A percentile compares a stretch with the other conserved stretches of the same genome.
These are phyloP conservation scores for Mucuna pruriens DNA, from an alignment of 306 rosid genomes.

Conservation along the genomic window DNA sequence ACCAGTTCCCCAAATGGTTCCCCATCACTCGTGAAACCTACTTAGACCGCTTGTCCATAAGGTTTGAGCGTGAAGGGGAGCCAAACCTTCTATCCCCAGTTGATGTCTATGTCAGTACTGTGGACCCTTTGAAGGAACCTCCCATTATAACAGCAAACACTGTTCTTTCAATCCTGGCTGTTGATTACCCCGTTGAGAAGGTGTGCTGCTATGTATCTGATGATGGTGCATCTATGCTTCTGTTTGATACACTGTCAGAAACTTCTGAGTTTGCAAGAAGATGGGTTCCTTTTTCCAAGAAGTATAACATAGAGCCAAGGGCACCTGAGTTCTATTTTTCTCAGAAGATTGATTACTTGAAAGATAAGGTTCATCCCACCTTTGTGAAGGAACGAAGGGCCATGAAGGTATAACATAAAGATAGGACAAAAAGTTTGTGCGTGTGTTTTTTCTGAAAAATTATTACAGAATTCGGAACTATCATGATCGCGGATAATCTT, in stretches of 20 bases:
- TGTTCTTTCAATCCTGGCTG: not conserved
- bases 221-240: not conserved
- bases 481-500: too few relatives aligned
- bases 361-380: not conserved
- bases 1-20: constrained; percentile 13
- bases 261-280: constrained; percentile 1
- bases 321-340: constrained; percentile 6
- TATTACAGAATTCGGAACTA: too few relatives aligned
- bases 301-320: not conserved
- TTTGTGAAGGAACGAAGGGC: constrained; percentile 17
- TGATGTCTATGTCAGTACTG: not conserved
- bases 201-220: not conserved
- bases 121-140: constrained; percentile 16
- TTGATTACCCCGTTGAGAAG: not conserved
- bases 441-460: too few relatives aligned
- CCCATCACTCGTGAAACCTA: constrained; percentile 1
- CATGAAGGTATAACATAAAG: not conserved
- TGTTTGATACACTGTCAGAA: not conserved
- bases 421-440: too few relatives aligned
- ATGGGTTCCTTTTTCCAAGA: constrained; percentile 7
- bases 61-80: constrained; percentile 4
- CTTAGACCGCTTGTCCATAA: not conserved
- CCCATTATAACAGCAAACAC: not conserved
- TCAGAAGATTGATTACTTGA: constrained; percentile 6
- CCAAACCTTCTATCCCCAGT: not conserved